A percentile compares a stretch with the other conserved stretches of the same genome.
Evolutionary conservation across 345 rosid species (phyloP).

Genomic region (Sonneratia caseolaris): DNA sequence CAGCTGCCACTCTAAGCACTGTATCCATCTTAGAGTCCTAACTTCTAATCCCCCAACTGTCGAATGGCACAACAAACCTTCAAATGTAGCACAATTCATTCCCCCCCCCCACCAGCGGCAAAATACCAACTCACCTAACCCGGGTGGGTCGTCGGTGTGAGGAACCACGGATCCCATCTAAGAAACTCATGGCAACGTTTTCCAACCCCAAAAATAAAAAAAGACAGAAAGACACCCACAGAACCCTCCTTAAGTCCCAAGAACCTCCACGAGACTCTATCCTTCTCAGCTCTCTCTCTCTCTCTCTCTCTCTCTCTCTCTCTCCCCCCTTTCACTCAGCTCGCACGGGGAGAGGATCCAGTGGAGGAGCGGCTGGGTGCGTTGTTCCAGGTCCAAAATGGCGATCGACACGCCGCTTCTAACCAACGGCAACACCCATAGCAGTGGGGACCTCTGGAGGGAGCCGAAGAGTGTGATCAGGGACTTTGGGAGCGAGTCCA

Average conservation of each 20-base stretch:
- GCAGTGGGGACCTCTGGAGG: not conserved
- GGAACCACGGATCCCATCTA: not conserved
- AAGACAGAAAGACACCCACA: not conserved
- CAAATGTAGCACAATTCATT: not conserved
- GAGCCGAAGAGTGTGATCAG: constrained; percentile 10
- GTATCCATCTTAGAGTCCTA: not conserved
- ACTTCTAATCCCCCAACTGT: not conserved
- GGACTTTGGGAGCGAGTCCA: constrained; percentile 57
- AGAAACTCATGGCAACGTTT: not conserved
- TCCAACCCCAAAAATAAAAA: not conserved
- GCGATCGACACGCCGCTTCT: constrained; percentile 6
- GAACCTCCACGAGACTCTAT: not conserved
- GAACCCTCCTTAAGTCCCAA: constrained; percentile 3
- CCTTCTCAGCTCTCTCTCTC: not conserved
- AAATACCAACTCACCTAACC: not conserved
- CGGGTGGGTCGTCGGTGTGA: not conserved
- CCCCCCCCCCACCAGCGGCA: too few species aligned
- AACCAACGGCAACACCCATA: not conserved
- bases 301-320: not conserved
- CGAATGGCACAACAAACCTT: not conserved
- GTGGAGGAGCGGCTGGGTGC: too few species aligned
- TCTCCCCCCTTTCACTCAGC: too few species aligned
- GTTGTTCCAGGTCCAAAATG: not conserved
- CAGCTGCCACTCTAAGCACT: not conserved
- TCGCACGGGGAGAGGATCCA: not conserved